Percentiles rank a stretch among this genome's conserved stretches.
These are phyloP conservation scores for Lasiodiplodia citricola DNA, from an alignment of 2,329 filamentous ascomycete species.

Conservation along the genomic window DNA sequence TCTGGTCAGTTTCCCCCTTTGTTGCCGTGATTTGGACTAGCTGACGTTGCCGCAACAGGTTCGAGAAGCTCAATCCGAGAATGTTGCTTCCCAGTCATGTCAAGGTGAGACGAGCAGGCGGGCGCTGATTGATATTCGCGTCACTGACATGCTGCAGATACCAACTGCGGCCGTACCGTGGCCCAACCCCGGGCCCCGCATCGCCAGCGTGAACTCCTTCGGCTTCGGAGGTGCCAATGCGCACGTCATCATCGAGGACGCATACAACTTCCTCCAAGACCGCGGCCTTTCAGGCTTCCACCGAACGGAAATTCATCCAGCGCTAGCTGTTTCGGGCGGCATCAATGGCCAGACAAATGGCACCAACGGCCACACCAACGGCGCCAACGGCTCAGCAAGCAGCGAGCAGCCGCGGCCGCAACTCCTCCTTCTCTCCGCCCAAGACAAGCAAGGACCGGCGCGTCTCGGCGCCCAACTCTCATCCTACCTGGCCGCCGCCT, in stretches of 20 bases:
- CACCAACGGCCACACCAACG: background rate
- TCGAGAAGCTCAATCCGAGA: slow-evolving; percentile 5
- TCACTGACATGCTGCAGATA: slow-evolving; percentile 25
- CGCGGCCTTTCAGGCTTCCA: background rate
- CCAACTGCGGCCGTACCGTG: slow-evolving; percentile 25
- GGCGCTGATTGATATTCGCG: slow-evolving; percentile 11
- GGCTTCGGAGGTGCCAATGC: slow-evolving; percentile 37
- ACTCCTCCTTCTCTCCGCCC: slow-evolving; percentile 13
- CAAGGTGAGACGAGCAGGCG: slow-evolving; percentile 19
- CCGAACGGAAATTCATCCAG: background rate
- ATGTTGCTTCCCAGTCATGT: slow-evolving; percentile 27
- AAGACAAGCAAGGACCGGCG: background rate
- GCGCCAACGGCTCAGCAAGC: slow-evolving; percentile 26
- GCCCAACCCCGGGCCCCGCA: slow-evolving; percentile 21
- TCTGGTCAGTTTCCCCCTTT: slow-evolving; percentile 28
- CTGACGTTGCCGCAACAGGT: background rate
- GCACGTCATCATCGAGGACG: slow-evolving; percentile 35
- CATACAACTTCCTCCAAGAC: background rate
- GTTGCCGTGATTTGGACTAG: slow-evolving; percentile 19
- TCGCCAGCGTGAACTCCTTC: slow-evolving; percentile 33
- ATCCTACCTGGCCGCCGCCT: slow-evolving; percentile 15
- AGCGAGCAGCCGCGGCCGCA: background rate
- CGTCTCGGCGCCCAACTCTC: background rate
- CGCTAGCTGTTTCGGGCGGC: background rate
- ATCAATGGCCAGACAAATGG: background rate